Conservation (phyloP, 2,329 filamentous ascomycete species). For the Botryosphaeria agaves region DNA sequence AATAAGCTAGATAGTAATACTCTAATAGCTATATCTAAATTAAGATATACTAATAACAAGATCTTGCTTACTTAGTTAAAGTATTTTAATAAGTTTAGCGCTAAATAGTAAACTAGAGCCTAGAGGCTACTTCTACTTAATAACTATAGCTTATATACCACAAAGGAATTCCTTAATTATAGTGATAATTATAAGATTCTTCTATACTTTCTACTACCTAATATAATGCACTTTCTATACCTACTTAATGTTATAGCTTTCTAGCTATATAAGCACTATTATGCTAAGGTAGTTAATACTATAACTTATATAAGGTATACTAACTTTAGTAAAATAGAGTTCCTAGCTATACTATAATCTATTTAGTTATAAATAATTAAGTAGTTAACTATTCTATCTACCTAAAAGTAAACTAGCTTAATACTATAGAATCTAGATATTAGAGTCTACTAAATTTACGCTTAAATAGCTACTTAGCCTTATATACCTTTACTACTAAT, state of each 20-base stretch:
- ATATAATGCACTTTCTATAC: constrained; percentile 4
- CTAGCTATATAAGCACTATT: constrained; percentile 7
- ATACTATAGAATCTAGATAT: neutral
- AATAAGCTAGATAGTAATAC: neutral
- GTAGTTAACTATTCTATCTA: neutral
- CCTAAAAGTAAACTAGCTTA: neutral
- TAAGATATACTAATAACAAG: constrained; percentile 1
- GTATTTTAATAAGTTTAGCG: neutral
- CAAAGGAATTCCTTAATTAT: constrained; percentile 2
- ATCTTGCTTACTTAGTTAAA: neutral
- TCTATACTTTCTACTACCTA: constrained; percentile 2
- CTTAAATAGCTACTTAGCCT: neutral
- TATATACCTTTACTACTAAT: neutral
- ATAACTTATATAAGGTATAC: neutral
- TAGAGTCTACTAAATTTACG: neutral
- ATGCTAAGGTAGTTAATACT: constrained; percentile 4
- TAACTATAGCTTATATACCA: neutral
- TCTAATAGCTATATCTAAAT: neutral
- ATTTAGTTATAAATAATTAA: neutral
- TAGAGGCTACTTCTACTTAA: neutral
- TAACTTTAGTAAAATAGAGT: constrained; percentile 1
- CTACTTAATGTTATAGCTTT: constrained; percentile 6
- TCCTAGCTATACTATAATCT: neutral
- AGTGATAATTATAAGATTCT: constrained; percentile 2
- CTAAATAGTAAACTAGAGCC: neutral